A percentile compares a stretch with the other conserved stretches of the same genome.
Conservation (phyloP, 371 early-diverging fungal species). For the Mucor piriformis region DNA sequence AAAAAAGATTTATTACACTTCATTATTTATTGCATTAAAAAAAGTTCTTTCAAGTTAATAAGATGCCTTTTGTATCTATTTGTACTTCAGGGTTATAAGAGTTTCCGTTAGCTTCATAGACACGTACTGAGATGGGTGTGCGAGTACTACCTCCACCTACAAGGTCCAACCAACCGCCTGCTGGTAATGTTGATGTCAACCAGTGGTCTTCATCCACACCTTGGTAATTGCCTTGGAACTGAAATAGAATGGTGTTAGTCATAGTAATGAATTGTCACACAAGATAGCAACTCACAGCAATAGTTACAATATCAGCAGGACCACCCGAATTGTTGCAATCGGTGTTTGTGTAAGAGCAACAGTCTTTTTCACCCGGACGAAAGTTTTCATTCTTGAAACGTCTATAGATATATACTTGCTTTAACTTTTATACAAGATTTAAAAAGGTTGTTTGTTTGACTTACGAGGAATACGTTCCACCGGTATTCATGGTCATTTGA, state of each 20-base stretch:
- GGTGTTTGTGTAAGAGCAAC: constrained; percentile 16
- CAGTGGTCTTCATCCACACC: not conserved
- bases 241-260: not conserved
- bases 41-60: not conserved
- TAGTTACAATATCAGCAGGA: not conserved
- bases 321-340: constrained; percentile 9
- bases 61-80: not conserved
- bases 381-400: constrained; percentile 2
- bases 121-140: not conserved
- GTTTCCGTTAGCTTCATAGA: not conserved
- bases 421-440: too few species aligned
- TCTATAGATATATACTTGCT: not conserved
- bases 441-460: too few species aligned
- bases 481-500: not conserved
- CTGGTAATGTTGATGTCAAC: not conserved
- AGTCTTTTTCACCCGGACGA: constrained; percentile 8
- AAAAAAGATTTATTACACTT: not conserved
- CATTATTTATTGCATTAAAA: not conserved
- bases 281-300: constrained; percentile 5
- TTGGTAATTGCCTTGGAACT: not conserved
- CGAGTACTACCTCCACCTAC: not conserved
- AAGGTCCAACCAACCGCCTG: constrained; percentile 13
- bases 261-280: too few species aligned
- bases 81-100: not conserved
- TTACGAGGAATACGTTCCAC: not conserved